phyloP scores from a whole-genome alignment of 1,284 basidiomycete species.

The Irpex sp. region DNA sequence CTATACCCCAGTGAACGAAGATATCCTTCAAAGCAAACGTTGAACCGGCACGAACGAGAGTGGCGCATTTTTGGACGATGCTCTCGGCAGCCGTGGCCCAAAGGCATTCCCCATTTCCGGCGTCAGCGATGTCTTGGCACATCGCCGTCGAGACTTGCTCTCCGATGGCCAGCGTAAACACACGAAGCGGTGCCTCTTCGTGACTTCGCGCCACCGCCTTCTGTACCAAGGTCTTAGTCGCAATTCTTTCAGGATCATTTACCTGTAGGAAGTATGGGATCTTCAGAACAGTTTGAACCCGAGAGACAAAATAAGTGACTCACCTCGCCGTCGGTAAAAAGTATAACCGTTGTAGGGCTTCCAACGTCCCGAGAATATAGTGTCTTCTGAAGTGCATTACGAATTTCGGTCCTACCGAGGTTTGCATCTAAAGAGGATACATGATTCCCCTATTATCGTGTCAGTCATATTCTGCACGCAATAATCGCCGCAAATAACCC shows the following conservation, averaged over 20 bases:
- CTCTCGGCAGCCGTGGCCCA: constrained; percentile 41
- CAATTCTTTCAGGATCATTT: neutral
- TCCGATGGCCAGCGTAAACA: constrained; percentile 59
- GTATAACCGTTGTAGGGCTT: constrained; percentile 28
- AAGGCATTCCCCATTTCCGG: constrained; percentile 45
- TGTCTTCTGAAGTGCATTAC: constrained; percentile 33
- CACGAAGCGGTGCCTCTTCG: constrained; percentile 33
- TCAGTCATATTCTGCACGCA: no score
- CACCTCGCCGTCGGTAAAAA: constrained; percentile 11
- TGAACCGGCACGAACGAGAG: constrained; percentile 45
- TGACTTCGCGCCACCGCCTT: constrained; percentile 6
- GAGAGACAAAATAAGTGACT: neutral
- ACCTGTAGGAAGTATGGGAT: neutral
- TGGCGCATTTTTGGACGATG: constrained; percentile 45
- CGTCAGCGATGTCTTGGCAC: constrained; percentile 46
- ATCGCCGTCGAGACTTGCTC: constrained; percentile 42
- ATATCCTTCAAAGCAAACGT: constrained; percentile 41
- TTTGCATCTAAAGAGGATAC: constrained; percentile 38
- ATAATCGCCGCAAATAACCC: constrained; percentile 15
- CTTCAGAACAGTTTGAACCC: neutral
- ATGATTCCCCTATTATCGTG: constrained; percentile 19
- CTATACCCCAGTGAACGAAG: constrained; percentile 46
- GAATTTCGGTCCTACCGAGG: constrained; percentile 47
- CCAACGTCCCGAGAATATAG: constrained; percentile 31
- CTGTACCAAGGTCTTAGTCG: neutral